Evolutionary conservation across 73 alveolate species (phyloP).

Genomic region (Paraurostyla sp.): DNA sequence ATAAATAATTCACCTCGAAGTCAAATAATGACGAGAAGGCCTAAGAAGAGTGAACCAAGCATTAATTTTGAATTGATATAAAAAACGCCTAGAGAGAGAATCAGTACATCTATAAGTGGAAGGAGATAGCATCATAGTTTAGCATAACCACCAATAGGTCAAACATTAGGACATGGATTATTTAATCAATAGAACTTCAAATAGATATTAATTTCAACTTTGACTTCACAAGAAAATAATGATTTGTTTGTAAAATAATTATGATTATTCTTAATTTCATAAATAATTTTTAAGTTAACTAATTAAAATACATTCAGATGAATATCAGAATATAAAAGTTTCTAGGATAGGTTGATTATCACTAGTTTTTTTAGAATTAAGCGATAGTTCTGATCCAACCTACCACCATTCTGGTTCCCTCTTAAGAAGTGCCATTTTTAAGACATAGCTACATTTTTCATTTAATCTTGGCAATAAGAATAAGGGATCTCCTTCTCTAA

Average conservation of each 20-base stretch:
- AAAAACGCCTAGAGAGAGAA: neutral
- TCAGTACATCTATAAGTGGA: neutral
- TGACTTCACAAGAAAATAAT: no score
- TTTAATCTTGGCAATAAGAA: constrained; percentile 40
- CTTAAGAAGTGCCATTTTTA: neutral
- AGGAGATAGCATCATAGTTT: neutral
- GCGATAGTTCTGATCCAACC: constrained; percentile 21
- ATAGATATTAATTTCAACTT: no score
- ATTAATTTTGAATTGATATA: neutral
- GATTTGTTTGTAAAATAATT: no score
- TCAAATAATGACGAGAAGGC: no score
- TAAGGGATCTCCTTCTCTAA: constrained; percentile 38
- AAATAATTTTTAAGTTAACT: no score
- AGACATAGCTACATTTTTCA: neutral
- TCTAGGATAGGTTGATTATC: constrained; percentile 43
- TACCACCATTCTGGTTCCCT: constrained; percentile 54
- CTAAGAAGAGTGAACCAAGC: no score
- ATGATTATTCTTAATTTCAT: no score
- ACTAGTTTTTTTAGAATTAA: neutral
- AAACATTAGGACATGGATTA: neutral
- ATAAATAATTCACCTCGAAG: no score
- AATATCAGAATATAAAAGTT: constrained; percentile 1
- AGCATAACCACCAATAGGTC: neutral
- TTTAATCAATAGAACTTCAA: no score
- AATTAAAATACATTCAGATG: neutral